Percentiles rank a stretch among this genome's conserved stretches.
Conservation (phyloP, 257 asterid genomes). For the Galeopsis tetrahit region DNA sequence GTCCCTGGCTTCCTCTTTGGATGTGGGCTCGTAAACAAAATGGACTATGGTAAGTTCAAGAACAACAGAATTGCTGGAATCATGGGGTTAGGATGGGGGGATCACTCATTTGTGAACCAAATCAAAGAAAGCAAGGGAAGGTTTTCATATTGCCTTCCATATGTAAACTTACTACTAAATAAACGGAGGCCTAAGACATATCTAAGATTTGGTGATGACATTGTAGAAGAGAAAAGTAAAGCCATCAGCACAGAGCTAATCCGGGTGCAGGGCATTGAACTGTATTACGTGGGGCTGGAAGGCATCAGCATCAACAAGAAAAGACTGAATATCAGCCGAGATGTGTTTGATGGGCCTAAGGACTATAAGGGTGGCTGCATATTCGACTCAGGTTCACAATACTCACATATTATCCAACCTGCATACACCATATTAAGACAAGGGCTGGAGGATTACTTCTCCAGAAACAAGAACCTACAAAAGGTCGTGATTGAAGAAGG, state of each 20-base stretch:
- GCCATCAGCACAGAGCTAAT: neutral
- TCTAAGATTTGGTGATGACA: constrained; percentile 26
- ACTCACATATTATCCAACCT: neutral
- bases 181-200: constrained; percentile 18
- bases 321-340: constrained; percentile 19
- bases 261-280: neutral
- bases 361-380: constrained; percentile 22
- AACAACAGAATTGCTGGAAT: constrained; percentile 25
- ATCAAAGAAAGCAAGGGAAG: constrained; percentile 17
- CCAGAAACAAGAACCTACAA: neutral
- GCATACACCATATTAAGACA: constrained; percentile 9
- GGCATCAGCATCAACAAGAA: constrained; percentile 26
- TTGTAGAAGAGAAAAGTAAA: neutral
- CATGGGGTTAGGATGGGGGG: constrained; percentile 27
- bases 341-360: neutral
- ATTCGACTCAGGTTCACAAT: constrained; percentile 17
- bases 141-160: constrained; percentile 26
- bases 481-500: neutral
- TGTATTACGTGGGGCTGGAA: constrained; percentile 1
- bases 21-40: constrained; percentile 17
- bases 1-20: constrained; percentile 14
- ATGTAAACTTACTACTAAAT: neutral
- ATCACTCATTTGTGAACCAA: constrained; percentile 20
- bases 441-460: constrained; percentile 22
- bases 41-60: neutral